Evolutionary conservation across 441 rosid genomes (phyloP).

Genomic region (Mallotus repandus): DNA sequence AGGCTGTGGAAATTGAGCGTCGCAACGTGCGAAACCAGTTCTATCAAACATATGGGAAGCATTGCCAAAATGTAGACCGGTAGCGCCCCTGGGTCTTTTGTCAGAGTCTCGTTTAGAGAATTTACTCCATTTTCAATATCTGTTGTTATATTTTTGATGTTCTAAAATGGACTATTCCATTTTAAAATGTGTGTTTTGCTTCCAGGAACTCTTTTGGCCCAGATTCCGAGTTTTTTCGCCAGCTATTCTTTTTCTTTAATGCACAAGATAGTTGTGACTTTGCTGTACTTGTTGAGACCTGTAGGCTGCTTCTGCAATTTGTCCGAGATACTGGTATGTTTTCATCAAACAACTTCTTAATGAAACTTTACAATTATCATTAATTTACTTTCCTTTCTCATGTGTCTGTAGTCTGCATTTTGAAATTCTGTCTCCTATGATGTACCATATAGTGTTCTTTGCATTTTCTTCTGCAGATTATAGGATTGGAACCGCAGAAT

Average conservation of each 20-base stretch:
- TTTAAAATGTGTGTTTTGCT: slow-evolving; percentile 27
- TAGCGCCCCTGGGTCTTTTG: slow-evolving; percentile 23
- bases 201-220: slow-evolving; percentile 88
- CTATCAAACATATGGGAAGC: slow-evolving; percentile 54
- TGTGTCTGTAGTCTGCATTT: not conserved
- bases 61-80: slow-evolving; percentile 77
- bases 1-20: slow-evolving; percentile 62
- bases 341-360: not conserved
- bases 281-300: slow-evolving; percentile 62
- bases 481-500: not conserved
- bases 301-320: slow-evolving; percentile 56
- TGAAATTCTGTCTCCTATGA: not conserved
- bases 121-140: too few relatives aligned
- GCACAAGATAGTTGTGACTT: slow-evolving; percentile 58
- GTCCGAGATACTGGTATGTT: slow-evolving; percentile 57
- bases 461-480: not conserved
- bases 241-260: slow-evolving; percentile 74
- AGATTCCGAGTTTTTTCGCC: slow-evolving; percentile 73
- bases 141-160: not conserved
- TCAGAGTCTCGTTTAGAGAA: not conserved
- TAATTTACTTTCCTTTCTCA: too few relatives aligned
- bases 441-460: too few relatives aligned
- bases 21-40: slow-evolving; percentile 64
- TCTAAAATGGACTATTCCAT: slow-evolving; percentile 13
- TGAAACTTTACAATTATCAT: slow-evolving; percentile 7